A percentile compares a stretch with the other conserved stretches of the same genome.
Evolutionary conservation across 2,329 filamentous ascomycete genomes (phyloP).

Genomic region (Lasiodiplodia hormozganensis): DNA sequence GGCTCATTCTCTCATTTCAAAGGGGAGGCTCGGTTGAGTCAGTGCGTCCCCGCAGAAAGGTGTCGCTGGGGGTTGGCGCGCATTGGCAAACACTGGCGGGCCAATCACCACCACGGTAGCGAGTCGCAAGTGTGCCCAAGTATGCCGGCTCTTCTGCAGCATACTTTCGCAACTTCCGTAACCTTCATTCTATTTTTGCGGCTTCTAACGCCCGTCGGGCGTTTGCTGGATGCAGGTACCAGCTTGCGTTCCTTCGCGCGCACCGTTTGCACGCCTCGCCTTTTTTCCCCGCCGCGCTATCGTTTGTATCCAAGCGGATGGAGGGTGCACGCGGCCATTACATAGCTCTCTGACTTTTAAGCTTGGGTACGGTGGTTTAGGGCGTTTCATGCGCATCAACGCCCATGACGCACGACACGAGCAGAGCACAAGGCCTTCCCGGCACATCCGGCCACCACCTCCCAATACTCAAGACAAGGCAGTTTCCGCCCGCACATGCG

Average conservation of each 20-base stretch:
- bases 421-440: not conserved
- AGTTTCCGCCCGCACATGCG: not conserved
- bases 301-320: not conserved
- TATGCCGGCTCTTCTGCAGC: not conserved
- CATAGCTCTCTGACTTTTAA: not conserved
- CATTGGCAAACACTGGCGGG: not conserved
- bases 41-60: constrained; percentile 14
- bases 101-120: not conserved
- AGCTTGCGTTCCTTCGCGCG: not conserved
- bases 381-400: not conserved
- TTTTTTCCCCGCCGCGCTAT: not conserved
- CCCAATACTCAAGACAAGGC: not conserved
- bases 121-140: constrained; percentile 8
- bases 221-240: not conserved
- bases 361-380: not conserved
- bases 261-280: not conserved
- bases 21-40: constrained; percentile 14
- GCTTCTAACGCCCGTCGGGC: not conserved
- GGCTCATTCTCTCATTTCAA: constrained; percentile 11
- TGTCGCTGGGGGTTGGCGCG: constrained; percentile 10
- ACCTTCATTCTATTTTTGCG: not conserved
- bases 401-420: not conserved
- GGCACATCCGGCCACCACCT: not conserved
- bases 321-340: not conserved
- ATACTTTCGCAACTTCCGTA: not conserved